phyloP scores from a whole-genome alignment of 2,329 filamentous ascomycete genomes.

The Huntiella omanensis region DNA sequence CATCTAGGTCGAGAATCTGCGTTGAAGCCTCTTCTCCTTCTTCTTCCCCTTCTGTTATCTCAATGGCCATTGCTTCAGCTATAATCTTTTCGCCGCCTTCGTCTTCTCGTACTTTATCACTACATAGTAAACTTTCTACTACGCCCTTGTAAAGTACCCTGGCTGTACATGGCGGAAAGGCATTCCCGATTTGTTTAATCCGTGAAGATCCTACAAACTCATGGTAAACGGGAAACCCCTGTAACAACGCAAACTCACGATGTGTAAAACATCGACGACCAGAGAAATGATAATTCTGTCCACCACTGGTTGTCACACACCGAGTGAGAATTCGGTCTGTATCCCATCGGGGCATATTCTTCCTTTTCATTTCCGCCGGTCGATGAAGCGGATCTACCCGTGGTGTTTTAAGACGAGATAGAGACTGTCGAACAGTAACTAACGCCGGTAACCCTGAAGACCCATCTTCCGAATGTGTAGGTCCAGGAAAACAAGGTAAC shows the following conservation, averaged over 20 bases:
- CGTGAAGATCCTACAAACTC: slow-evolving; percentile 30
- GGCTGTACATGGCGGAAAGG: slow-evolving; percentile 47
- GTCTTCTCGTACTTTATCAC: slow-evolving; percentile 19
- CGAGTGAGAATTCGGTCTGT: slow-evolving; percentile 27
- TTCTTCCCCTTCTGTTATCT: slow-evolving; percentile 2
- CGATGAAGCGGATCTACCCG: slow-evolving; percentile 23
- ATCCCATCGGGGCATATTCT: slow-evolving; percentile 23
- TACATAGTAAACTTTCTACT: slow-evolving; percentile 24
- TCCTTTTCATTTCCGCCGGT: slow-evolving; percentile 15
- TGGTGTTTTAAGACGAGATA: slow-evolving; percentile 18
- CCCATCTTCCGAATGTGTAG: slow-evolving; percentile 33
- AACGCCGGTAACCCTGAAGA: slow-evolving; percentile 19
- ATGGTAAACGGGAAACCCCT: slow-evolving; percentile 48
- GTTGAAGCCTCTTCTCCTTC: background rate
- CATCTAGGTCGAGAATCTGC: too few species aligned
- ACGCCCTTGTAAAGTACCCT: slow-evolving; percentile 30
- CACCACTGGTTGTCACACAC: slow-evolving; percentile 47
- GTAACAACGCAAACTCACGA: slow-evolving; percentile 48
- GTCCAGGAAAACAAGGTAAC: slow-evolving; percentile 44
- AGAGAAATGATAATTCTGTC: slow-evolving; percentile 44
- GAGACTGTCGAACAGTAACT: slow-evolving; percentile 25
- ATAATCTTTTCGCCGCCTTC: slow-evolving; percentile 3
- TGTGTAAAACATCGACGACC: slow-evolving; percentile 45
- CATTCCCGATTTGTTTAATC: slow-evolving; percentile 58
- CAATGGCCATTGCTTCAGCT: slow-evolving; percentile 10